Percentiles rank a stretch among this genome's conserved stretches.
phyloP scores from a whole-genome alignment of 176 grass and related monocot species.

The Tillandsia leiboldiana region DNA sequence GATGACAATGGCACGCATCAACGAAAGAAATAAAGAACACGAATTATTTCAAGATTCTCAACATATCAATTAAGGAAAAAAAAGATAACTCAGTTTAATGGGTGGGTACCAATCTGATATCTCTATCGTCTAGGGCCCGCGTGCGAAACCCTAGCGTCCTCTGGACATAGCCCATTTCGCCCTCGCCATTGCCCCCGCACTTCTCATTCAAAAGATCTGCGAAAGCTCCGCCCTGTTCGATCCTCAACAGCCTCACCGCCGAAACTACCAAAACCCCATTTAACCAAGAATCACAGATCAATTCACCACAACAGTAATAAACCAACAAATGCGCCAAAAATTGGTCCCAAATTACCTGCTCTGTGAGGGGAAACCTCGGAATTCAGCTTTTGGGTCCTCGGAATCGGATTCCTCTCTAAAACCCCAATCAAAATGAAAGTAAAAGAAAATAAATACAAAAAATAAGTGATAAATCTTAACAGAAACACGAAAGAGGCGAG shows the following conservation, averaged over 20 bases:
- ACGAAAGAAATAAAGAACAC: conserved; percentile 3
- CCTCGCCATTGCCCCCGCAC: conserved; percentile 37
- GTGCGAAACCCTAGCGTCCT: conserved; percentile 75
- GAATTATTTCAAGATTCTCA: background rate
- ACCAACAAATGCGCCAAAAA: conserved; percentile 3
- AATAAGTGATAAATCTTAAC: background rate
- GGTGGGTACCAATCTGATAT: conserved; percentile 75
- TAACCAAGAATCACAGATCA: conserved; percentile 3
- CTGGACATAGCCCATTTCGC: conserved; percentile 83
- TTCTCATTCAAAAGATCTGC: conserved; percentile 83
- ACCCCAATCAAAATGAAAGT: conserved; percentile 7
- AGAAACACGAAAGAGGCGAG: background rate
- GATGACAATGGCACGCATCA: too few species aligned
- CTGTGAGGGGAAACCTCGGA: conserved; percentile 40
- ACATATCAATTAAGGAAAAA: conserved; percentile 10
- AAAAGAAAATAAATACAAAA: conserved; percentile 7
- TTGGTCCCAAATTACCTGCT: conserved; percentile 30
- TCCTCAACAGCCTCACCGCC: conserved; percentile 77
- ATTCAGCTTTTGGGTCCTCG: conserved; percentile 25
- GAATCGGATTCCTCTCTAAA: conserved; percentile 33
- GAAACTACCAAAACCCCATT: conserved; percentile 33
- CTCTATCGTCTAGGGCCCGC: conserved; percentile 61
- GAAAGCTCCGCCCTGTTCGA: conserved; percentile 74
- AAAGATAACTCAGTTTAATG: conserved; percentile 14
- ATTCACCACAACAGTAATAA: conserved; percentile 11